phyloP scores from a whole-genome alignment of 2,329 filamentous ascomycete genomes.

The Cercospora sp. region DNA sequence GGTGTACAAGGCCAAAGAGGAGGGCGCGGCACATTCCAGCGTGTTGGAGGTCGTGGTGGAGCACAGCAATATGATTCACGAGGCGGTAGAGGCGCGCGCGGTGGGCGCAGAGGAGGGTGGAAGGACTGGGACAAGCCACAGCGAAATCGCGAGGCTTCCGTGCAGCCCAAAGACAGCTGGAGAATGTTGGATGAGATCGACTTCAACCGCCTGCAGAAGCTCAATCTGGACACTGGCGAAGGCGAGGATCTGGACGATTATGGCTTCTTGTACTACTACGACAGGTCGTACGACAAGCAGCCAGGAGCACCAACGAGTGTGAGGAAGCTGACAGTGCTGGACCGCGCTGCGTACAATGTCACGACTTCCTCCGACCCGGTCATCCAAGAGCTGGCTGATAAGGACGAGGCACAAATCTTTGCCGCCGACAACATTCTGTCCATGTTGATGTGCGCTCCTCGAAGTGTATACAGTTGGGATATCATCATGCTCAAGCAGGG shows the following conservation, averaged over 20 bases:
- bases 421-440: slow-evolving; percentile 96
- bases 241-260: slow-evolving; percentile 95
- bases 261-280: slow-evolving; percentile 98
- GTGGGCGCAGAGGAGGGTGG: slow-evolving; percentile 91
- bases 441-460: slow-evolving; percentile 98
- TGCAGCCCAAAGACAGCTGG: slow-evolving; percentile 97
- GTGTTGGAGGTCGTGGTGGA: slow-evolving; percentile 66
- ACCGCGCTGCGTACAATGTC: slow-evolving; percentile 96
- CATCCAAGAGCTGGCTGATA: slow-evolving; percentile 94
- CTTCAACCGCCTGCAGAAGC: slow-evolving; percentile 89
- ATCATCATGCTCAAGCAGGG: slow-evolving; percentile 89
- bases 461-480: slow-evolving; percentile 98
- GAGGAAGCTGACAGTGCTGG: slow-evolving; percentile 82
- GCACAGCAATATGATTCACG: slow-evolving; percentile 72
- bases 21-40: slow-evolving; percentile 70
- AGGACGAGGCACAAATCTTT: slow-evolving; percentile 94
- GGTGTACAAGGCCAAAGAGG: slow-evolving; percentile 65
- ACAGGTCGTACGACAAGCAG: slow-evolving; percentile 90
- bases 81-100: slow-evolving; percentile 66
- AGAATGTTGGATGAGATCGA: slow-evolving; percentile 96
- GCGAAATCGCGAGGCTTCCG: slow-evolving; percentile 91
- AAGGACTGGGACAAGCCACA: slow-evolving; percentile 98
- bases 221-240: slow-evolving; percentile 91
- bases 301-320: slow-evolving; percentile 81
- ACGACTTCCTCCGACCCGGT: slow-evolving; percentile 94